These are phyloP conservation scores for Teunomyces pallodes DNA, from an alignment of 805 yeast species.

Conservation along the genomic window DNA sequence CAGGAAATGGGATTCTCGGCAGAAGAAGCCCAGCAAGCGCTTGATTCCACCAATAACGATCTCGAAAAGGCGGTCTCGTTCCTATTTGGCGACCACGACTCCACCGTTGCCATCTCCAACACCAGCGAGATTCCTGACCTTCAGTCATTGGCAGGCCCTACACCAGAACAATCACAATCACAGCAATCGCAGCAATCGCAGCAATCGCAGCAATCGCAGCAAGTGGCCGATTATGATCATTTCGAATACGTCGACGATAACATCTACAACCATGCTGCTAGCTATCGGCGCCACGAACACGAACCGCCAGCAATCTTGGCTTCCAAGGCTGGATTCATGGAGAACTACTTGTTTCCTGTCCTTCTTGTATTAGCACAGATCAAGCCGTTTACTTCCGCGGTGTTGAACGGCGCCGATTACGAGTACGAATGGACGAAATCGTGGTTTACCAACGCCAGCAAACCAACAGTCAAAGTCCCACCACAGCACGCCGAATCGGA, in stretches of 20 bases:
- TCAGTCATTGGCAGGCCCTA: background rate
- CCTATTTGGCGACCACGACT: conserved; percentile 32
- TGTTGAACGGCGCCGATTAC: conserved; percentile 10
- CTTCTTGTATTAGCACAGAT: conserved; percentile 26
- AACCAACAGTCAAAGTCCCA: conserved; percentile 7
- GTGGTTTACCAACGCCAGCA: conserved; percentile 17
- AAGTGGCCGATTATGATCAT: background rate
- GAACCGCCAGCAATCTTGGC: conserved; percentile 18
- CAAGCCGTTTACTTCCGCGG: conserved; percentile 14
- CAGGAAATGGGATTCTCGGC: conserved; percentile 40
- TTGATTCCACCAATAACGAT: conserved; percentile 26
- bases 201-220: background rate
- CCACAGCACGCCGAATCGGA: conserved; percentile 4
- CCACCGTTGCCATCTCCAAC: conserved; percentile 25
- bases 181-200: background rate
- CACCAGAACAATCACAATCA: background rate
- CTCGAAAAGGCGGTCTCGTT: conserved; percentile 32
- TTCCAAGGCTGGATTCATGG: conserved; percentile 12
- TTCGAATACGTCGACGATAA: conserved; percentile 14
- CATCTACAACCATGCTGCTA: conserved; percentile 26
- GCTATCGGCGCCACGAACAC: conserved; percentile 27
- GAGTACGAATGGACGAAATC: conserved; percentile 14
- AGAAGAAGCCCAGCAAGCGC: conserved; percentile 39
- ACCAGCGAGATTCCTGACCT: conserved; percentile 33
- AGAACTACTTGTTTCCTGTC: conserved; percentile 29